These are phyloP conservation scores for Penicillium lagena DNA, from an alignment of 495 filamentous ascomycete genomes.

Conservation along the genomic window DNA sequence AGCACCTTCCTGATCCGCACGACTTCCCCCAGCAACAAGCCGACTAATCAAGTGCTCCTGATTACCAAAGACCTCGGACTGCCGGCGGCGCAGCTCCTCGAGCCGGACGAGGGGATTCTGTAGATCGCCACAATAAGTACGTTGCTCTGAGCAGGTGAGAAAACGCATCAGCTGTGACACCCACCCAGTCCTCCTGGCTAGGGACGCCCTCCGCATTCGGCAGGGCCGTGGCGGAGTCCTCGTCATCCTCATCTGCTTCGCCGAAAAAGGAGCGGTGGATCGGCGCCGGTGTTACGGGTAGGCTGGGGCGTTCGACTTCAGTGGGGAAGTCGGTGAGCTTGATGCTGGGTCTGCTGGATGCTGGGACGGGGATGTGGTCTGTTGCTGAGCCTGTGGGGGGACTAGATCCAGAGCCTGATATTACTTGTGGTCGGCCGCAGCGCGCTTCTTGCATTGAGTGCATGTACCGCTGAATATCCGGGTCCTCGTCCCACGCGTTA, in stretches of 20 bases:
- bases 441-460: constrained; percentile 60
- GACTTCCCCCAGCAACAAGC: constrained; percentile 1
- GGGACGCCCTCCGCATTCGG: constrained; percentile 75
- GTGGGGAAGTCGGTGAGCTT: constrained; percentile 82
- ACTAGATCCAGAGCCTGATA: constrained; percentile 18
- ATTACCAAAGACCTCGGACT: constrained; percentile 50
- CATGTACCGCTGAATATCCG: constrained; percentile 75
- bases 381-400: neutral
- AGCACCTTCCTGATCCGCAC: neutral
- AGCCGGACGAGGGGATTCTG: constrained; percentile 67
- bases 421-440: constrained; percentile 52
- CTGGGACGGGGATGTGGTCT: neutral
- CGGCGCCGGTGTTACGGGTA: constrained; percentile 87
- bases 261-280: constrained; percentile 52
- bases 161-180: constrained; percentile 54
- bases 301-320: constrained; percentile 73
- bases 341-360: constrained; percentile 40
- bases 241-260: constrained; percentile 44
- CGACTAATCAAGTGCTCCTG: constrained; percentile 12
- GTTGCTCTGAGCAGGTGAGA: constrained; percentile 44
- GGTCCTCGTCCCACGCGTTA: constrained; percentile 87
- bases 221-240: constrained; percentile 36
- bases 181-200: constrained; percentile 83
- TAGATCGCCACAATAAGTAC: constrained; percentile 56
- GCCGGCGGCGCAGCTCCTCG: constrained; percentile 58